Evolutionary conservation across 805 yeast species (phyloP), one percentile per base, ranked within the genome.

Genomic region (Lachancea quebecensis): DNA sequence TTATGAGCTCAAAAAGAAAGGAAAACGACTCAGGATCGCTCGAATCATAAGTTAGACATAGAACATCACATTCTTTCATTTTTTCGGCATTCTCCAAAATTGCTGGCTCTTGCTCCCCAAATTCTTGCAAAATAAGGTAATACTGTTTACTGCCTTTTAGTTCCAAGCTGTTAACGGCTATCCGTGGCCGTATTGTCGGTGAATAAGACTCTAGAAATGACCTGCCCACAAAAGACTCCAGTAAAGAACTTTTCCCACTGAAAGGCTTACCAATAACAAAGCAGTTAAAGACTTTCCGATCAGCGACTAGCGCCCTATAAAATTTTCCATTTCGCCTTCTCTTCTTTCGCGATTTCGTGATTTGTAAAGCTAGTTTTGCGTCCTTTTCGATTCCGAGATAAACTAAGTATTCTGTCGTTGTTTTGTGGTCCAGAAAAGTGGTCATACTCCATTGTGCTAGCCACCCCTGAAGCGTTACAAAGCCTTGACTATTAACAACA

Each of bases 361-460:
- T 79, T 55, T 85, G 81, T 38, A 93, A 60, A 0, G 95, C 90
- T 10, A 70, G 41, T 27, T 61, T 57, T 2, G 73, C 67, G 7
- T 59, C 62, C 35, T 70, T 76, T 49, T 86, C 95, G 58, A 84
- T 91, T 0, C 99, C 99, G 45, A 93, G 73, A 66, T 86, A 87
- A 0, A 95, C 95, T 50, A 93, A 66, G 57, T 91, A 93, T 41
- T 88, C 95, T 41, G 93, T 72, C 0, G 98, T 89, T 0, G 88
- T 82, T 54, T 75, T 79, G 59, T 85, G 79, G 55, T 90, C 95
- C 28, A 93, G 68, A 53, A 79, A 89, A 0, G 98, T 91, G 0
- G 96, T 88, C 85, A 93, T 85, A 55, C 91, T 83, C 99, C 99
- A 93, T 58, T 91, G 98, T 0, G 99, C 99, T 33, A 93, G 67